Base-by-base conservation (phyloP, 2,329 filamentous ascomycete species). In the Diplodia mutila region DNA sequence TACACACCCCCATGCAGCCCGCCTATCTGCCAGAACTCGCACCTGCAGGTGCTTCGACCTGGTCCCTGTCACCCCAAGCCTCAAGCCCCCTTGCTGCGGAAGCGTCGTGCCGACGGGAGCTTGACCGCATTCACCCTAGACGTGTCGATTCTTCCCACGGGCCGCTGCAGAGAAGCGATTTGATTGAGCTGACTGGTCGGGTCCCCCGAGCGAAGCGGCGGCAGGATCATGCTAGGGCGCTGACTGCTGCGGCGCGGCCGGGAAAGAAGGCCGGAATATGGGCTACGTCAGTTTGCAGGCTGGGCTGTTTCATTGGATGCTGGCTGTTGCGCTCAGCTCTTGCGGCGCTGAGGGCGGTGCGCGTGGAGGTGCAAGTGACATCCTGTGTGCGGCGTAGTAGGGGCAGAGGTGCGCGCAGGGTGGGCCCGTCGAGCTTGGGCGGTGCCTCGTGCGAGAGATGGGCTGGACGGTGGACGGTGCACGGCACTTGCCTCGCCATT, bases 61-160 rank as follows among this genome's bases (percentile, higher is more conserved):
- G 53, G 53, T 55, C 53, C 53, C n/a, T 46, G 53, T 32, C 53
- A 55, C 53, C 29, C 53, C 61, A 53, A 34, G 48, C 61, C 18
- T 18, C 29, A 8, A 21, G n/a, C 27, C 46, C 61, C 61, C 61
- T 65, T 65, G 61, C 49, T 29, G 48, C 61, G 61, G 61, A 65
- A 65, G 51, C 49, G 48, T 65, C 61, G 61, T 29, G 61, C 61
- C 61, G 61, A 29, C 61, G 49, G 61, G 61, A 46, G 59, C 59
- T 63, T 63, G 59, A 51, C 46, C 29, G 12, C 4, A 37, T 27
- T 14, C 42, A 18, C 12, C 2, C 46, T 63, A 46, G 59, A 27
- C 25, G 23, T 42, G 53, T 55, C 18, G 53, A 55, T 55, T 37
- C 42, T 55, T 23, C 53, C 29, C 32, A 37, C 42, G 42, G 42